Percentiles rank a stretch among this genome's conserved stretches.
These are phyloP conservation scores for Suillus americanus DNA, from an alignment of 768 basidiomycete genomes.

Conservation along the genomic window DNA sequence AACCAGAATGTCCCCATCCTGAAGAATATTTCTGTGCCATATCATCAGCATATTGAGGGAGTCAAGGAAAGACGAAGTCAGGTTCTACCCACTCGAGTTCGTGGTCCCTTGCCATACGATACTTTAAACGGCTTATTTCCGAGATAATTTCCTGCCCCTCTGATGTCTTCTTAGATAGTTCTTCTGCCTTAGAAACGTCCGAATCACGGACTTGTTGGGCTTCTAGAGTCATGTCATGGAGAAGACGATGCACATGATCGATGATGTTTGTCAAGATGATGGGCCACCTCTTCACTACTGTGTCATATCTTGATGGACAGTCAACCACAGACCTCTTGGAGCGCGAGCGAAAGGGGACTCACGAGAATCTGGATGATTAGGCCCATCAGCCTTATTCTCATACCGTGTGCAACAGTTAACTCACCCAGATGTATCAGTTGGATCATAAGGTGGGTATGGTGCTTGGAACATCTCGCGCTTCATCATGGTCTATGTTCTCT, in stretches of 20 bases:
- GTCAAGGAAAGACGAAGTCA: not conserved
- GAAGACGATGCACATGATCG: constrained; percentile 69
- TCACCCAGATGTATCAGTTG: constrained; percentile 65
- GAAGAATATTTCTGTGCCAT: constrained; percentile 55
- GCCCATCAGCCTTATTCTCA: constrained; percentile 1
- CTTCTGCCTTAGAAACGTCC: constrained; percentile 21
- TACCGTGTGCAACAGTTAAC: constrained; percentile 16
- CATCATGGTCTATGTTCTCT: not conserved
- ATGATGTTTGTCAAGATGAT: constrained; percentile 81
- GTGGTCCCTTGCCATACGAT: constrained; percentile 82
- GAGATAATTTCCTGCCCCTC: constrained; percentile 82
- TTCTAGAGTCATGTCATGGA: constrained; percentile 57
- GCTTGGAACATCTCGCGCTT: constrained; percentile 40
- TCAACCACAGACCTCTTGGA: not conserved
- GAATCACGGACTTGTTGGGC: constrained; percentile 22
- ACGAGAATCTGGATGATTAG: constrained; percentile 60
- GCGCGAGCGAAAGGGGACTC: constrained; percentile 22
- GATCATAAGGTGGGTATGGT: constrained; percentile 72
- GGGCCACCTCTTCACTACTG: constrained; percentile 78
- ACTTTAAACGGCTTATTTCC: constrained; percentile 75
- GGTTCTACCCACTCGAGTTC: constrained; percentile 53
- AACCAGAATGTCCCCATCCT: constrained; percentile 72
- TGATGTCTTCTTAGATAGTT: constrained; percentile 45
- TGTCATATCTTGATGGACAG: constrained; percentile 58
- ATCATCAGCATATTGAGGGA: not conserved